Evolutionary conservation across 2,329 filamentous ascomycete species (phyloP).

Genomic region (Calonectria honghensis): DNA sequence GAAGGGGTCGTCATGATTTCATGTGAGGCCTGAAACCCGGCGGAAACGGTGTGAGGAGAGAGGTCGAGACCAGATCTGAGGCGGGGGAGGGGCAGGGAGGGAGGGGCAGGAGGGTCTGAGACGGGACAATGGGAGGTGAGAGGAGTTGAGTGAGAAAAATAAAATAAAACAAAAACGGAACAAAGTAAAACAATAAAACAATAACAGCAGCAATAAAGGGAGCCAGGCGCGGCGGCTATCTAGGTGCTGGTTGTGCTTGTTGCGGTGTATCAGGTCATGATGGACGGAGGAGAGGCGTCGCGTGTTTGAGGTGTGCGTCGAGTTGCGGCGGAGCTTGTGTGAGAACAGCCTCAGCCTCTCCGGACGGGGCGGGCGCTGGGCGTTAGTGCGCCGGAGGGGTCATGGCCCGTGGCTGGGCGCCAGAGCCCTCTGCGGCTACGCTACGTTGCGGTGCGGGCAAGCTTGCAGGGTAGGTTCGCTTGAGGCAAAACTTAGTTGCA

Average conservation of each 20-base stretch:
- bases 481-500: constrained; percentile 16
- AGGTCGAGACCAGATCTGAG: not conserved
- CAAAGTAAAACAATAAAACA: not conserved
- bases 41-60: not conserved
- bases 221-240: not conserved
- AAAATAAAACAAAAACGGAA: not conserved
- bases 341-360: constrained; percentile 2
- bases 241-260: not conserved
- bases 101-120: not conserved
- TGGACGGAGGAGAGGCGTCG: not conserved
- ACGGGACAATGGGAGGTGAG: not conserved
- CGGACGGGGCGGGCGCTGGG: not conserved
- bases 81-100: not conserved
- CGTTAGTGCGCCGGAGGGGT: not conserved
- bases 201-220: not conserved
- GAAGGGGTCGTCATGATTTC: constrained; percentile 37
- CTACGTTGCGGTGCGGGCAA: not conserved
- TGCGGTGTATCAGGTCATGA: constrained; percentile 25
- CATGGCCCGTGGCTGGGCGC: not conserved
- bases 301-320: constrained; percentile 28
- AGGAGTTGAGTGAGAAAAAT: not conserved
- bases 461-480: not conserved
- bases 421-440: not conserved
- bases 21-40: not conserved
- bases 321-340: constrained; percentile 21